These are phyloP conservation scores for Linum trigynum DNA, from an alignment of 345 rosid genomes.

Conservation along the genomic window DNA sequence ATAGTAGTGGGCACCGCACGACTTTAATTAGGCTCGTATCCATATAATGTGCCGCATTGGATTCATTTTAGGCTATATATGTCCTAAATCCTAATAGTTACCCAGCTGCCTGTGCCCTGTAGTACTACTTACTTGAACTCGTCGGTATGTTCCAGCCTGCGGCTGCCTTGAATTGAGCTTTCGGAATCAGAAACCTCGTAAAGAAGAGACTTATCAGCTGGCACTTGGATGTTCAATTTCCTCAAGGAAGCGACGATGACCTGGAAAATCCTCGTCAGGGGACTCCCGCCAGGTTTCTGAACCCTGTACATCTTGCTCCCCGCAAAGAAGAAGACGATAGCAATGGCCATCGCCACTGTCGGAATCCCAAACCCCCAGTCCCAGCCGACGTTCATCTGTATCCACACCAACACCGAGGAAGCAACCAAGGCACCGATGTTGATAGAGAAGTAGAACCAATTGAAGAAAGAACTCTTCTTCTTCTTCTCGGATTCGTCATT, in stretches of 20 bases:
- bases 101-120: no score
- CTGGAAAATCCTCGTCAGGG: slow-evolving; percentile 69
- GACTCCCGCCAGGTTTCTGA: slow-evolving; percentile 91
- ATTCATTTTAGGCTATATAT: background rate
- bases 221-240: slow-evolving; percentile 52
- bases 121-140: slow-evolving; percentile 43
- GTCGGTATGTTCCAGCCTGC: slow-evolving; percentile 66
- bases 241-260: slow-evolving; percentile 76
- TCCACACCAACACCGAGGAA: slow-evolving; percentile 82
- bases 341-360: slow-evolving; percentile 70
- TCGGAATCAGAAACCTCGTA: slow-evolving; percentile 62
- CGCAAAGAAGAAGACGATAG: slow-evolving; percentile 63
- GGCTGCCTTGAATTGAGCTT: slow-evolving; percentile 63
- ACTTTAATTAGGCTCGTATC: no score
- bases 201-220: slow-evolving; percentile 59
- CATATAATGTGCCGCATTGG: no score
- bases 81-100: background rate
- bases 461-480: slow-evolving; percentile 85
- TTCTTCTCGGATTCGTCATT: slow-evolving; percentile 58
- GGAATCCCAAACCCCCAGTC: slow-evolving; percentile 96
- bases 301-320: slow-evolving; percentile 63
- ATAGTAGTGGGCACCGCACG: no score
- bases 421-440: slow-evolving; percentile 85
- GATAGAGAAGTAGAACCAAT: slow-evolving; percentile 92
- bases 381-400: slow-evolving; percentile 97